These are phyloP conservation scores for Orychophragmus violaceus DNA, from an alignment of 345 rosid genomes.

Conservation along the genomic window DNA sequence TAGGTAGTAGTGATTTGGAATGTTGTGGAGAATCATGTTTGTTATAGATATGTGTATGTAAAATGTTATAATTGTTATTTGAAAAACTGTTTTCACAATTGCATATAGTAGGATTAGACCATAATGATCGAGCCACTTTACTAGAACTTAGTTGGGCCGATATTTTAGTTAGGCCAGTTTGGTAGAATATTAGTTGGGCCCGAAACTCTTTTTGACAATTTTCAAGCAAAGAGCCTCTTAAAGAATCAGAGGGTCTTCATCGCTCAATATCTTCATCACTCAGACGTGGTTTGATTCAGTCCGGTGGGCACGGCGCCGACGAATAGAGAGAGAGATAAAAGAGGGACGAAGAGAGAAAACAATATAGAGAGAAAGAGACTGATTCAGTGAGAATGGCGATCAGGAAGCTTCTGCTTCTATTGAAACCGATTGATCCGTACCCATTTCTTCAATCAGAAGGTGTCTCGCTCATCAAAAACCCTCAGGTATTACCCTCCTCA, in stretches of 20 bases:
- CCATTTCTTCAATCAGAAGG: constrained; percentile 37
- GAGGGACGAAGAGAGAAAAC: background rate
- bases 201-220: background rate
- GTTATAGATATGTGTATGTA: no score
- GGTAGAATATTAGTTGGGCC: background rate
- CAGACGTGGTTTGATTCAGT: background rate
- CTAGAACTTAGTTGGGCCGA: background rate
- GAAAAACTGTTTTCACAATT: no score
- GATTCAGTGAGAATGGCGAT: constrained; percentile 39
- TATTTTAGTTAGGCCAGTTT: background rate
- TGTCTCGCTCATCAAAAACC: constrained; percentile 38
- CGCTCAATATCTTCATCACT: background rate
- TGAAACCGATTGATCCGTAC: constrained; percentile 67
- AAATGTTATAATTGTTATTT: no score
- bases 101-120: no score
- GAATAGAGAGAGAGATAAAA: no score
- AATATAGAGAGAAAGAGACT: background rate
- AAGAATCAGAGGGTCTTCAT: background rate
- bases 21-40: no score
- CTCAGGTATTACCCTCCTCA: constrained; percentile 33
- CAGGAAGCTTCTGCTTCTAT: constrained; percentile 60
- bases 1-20: no score
- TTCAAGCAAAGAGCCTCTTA: background rate
- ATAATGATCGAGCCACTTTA: background rate
- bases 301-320: no score